Base-by-base conservation (phyloP, 2,329 filamentous ascomycete species). In the Knufia fluminis region DNA sequence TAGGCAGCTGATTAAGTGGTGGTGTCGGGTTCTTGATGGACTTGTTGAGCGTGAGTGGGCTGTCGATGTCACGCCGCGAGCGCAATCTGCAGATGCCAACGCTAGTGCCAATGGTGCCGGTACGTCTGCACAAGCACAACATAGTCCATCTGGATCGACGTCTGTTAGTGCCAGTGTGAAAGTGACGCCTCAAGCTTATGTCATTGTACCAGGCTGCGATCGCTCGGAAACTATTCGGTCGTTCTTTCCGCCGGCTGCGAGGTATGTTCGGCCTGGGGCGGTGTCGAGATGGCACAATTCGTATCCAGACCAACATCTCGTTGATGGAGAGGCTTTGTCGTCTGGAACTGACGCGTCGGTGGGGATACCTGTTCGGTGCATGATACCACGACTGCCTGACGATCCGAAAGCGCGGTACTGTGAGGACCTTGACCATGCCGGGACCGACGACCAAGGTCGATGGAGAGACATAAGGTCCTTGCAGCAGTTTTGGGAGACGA, bases 401-500 rank as follows among this genome's bases (percentile, higher is more conserved):
- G 92, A 98, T 55, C 92, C 92, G 1, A 98, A 98, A 64, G 82
- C 89, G 1, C 79, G 92, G 3, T 97, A 90, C 61, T 75, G 94
- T 40, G 78, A 87, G 52, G 91, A 97, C 62, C 71, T 98, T 3
- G 91, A 98, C 60, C 86, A 91, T 26, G 88, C 94, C 62, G 75
- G 86, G 0, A 75, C 78, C 1, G 78, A 79, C 24, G 72, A 68
- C 3, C 62, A 64, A 41, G 85, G 85, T 0, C 75, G 79, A 50
- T 98, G 92, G 92, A 85, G 82, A 63, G 89, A 85, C 52, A 82
- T 96, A 20, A 83, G 77, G 62, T 85, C 81, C 0, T 70, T 98
- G 35, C 86, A 90, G n/a, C 82, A 90, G 58, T 98, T 98, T 62
- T 98, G 92, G 92, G 92, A 98, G 54, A 85, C 94, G 77, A 97